phyloP scores from a whole-genome alignment of 208 protist species.

The Leishmania turanica region DNA sequence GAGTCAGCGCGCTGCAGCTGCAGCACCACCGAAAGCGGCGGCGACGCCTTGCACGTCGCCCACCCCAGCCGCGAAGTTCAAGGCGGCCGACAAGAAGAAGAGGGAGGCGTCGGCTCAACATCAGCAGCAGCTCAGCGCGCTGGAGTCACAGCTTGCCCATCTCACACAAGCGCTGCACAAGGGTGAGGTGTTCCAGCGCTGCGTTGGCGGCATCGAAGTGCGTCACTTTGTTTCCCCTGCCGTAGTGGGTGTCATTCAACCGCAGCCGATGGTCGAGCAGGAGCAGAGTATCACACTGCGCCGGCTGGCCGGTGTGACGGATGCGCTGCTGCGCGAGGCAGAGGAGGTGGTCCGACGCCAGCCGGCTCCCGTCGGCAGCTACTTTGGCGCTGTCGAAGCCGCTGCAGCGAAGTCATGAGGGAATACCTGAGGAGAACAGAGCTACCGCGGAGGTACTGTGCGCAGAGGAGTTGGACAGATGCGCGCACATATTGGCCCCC shows the following conservation, averaged over 20 bases:
- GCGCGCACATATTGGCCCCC: not conserved
- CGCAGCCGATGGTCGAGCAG: constrained; percentile 54
- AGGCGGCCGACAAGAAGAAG: constrained; percentile 29
- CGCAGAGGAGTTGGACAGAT: not conserved
- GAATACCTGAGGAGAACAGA: not conserved
- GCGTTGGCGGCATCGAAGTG: constrained; percentile 75
- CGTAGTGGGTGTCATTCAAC: constrained; percentile 49
- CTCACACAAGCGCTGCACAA: constrained; percentile 26
- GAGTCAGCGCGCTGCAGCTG: constrained; percentile 30
- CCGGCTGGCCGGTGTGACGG: constrained; percentile 68
- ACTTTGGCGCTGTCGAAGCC: constrained; percentile 39
- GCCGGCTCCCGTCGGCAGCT: constrained; percentile 45
- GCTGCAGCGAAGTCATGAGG: not conserved
- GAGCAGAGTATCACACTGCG: constrained; percentile 61
- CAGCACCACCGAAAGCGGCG: not conserved
- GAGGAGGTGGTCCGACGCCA: constrained; percentile 29
- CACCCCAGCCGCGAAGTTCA: not conserved
- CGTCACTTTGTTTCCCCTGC: constrained; percentile 41
- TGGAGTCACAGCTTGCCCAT: constrained; percentile 21
- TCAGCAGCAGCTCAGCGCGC: not conserved
- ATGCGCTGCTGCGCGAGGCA: constrained; percentile 41
- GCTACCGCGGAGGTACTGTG: not conserved
- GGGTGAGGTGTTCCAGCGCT: constrained; percentile 57
- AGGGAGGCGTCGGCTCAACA: constrained; percentile 16
- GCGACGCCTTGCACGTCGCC: not conserved